These are phyloP conservation scores for Penicillium brasilianum DNA, from an alignment of 2,329 filamentous ascomycete genomes.

Conservation along the genomic window DNA sequence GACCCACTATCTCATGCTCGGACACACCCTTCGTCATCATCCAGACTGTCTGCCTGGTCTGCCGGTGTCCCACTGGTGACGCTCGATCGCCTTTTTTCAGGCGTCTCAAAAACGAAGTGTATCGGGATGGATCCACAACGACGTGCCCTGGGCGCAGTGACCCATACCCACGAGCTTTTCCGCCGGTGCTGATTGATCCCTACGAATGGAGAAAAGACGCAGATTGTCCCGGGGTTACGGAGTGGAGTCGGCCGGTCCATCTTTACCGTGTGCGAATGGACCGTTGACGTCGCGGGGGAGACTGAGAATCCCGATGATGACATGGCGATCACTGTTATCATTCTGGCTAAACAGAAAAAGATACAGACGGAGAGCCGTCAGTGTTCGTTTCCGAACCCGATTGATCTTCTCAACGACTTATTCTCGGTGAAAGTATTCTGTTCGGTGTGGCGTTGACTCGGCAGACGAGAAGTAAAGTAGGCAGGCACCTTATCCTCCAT, in stretches of 20 bases:
- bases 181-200: slow-evolving; percentile 16
- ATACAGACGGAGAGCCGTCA: background rate
- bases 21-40: slow-evolving; percentile 17
- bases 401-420: background rate
- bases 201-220: slow-evolving; percentile 1
- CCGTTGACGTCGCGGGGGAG: slow-evolving; percentile 13
- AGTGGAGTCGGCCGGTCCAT: slow-evolving; percentile 10
- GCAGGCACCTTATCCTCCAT: background rate
- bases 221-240: background rate
- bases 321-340: slow-evolving; percentile 2
- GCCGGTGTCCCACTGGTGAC: slow-evolving; percentile 3
- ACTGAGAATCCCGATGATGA: slow-evolving; percentile 8
- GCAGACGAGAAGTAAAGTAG: background rate
- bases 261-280: slow-evolving; percentile 7
- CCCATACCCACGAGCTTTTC: slow-evolving; percentile 7
- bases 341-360: background rate
- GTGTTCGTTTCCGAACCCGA: background rate
- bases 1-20: background rate
- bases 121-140: slow-evolving; percentile 15
- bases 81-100: slow-evolving; percentile 2
- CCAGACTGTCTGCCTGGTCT: background rate
- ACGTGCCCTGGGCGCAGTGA: slow-evolving; percentile 16
- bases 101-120: background rate
- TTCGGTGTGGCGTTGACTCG: slow-evolving; percentile 9
- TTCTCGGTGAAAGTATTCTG: background rate